Base-by-base conservation (phyloP, 257 asterid genomes). In the Dorcoceras hygrometricum region DNA sequence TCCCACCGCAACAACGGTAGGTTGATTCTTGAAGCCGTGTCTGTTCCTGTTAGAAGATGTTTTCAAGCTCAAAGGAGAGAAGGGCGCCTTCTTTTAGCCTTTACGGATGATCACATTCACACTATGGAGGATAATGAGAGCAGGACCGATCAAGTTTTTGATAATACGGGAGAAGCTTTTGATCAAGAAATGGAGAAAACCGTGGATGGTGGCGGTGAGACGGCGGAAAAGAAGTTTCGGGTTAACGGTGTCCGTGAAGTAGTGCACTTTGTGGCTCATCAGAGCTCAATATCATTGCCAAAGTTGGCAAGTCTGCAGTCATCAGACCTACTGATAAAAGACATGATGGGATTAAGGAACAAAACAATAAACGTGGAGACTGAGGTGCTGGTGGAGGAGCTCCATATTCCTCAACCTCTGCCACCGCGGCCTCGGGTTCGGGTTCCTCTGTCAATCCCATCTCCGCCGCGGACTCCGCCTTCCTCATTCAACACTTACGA, bases 21-120 rank as follows among this genome's bases (percentile, higher is more conserved):
- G 80, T 73, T 89, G 66, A 82, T 89, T 36, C 84, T 91, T 8
- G 92, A 91, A 78, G 93, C 93, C 0, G 83, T 86, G 51, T 74
- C 88, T 0, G 81, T 79, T 27, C 82, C 89, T 25, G 74, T 82
- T 1, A 80, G 62, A 19, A 84, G 78, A 57, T 71, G 59, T 32
- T 89, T 91, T 76, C 89, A 71, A 0, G 86, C 90, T 16, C 78
- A 79, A 10, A 87, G 97, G 27, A 4, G 62, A 8, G 74, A 83
- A 3, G 98, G 96, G 31, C 88, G 95, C 29, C 97, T 91, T 55
- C 76, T 81, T 50, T 73, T 91, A 57, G 84, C 83, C 36, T 28
- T 82, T 26, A 36, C 72, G 39, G 75, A 70, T 66, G 23, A 62
- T 43, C 72, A 80, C 51, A 36, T 4, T 16, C 46, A n/a, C 18